These are phyloP conservation scores for Gomphus bonarii DNA, from an alignment of 1,284 basidiomycete species.

Conservation along the genomic window DNA sequence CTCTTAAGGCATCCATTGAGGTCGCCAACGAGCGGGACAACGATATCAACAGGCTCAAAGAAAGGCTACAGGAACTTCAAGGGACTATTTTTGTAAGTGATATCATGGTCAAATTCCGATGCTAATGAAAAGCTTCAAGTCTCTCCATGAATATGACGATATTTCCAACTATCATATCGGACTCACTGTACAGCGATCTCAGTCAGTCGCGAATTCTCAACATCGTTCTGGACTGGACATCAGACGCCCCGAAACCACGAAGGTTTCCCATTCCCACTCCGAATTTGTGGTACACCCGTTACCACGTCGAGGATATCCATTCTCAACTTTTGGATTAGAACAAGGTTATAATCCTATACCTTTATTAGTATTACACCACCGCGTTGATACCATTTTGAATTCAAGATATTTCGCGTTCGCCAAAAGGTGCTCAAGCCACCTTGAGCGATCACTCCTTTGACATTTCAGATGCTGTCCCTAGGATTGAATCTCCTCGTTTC, in stretches of 20 bases:
- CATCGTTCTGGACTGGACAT: background rate
- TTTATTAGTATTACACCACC: background rate
- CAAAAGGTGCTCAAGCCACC: background rate
- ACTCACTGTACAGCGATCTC: background rate
- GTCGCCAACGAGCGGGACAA: background rate
- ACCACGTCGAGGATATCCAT: no score
- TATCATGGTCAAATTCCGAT: background rate
- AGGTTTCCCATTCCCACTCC: background rate
- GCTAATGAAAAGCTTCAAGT: background rate
- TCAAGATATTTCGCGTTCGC: background rate
- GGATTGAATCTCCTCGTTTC: background rate
- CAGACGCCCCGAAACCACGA: background rate
- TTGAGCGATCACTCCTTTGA: background rate
- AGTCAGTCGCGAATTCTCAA: background rate
- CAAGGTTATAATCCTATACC: background rate
- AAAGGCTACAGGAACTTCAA: background rate
- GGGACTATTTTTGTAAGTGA: background rate
- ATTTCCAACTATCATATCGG: background rate
- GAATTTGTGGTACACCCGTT: background rate
- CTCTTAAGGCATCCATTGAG: background rate
- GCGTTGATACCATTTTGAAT: background rate
- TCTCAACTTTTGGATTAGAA: background rate
- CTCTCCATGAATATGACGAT: background rate
- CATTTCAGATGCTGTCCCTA: background rate
- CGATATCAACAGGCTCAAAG: background rate